phyloP scores from a whole-genome alignment of 2,329 filamentous ascomycete genomes.

The Lecanosticta acicola region DNA sequence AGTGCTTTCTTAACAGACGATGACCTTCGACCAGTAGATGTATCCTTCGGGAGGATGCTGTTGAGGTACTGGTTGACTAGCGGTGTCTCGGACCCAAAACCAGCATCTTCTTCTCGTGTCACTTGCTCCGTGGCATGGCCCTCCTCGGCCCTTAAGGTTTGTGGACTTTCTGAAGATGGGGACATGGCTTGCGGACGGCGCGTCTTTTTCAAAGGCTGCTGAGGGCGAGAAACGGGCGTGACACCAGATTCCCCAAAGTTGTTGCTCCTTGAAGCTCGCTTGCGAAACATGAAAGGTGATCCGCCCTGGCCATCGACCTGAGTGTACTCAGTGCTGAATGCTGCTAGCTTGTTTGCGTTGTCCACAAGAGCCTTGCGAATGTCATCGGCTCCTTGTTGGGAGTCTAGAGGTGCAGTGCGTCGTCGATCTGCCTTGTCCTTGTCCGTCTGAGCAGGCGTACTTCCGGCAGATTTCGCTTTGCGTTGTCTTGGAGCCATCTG shows the following conservation, averaged over 20 bases:
- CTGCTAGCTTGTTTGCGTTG: slow-evolving; percentile 4
- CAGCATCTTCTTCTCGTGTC: neutral
- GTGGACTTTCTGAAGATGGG: slow-evolving; percentile 5
- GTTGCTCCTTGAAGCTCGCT: slow-evolving; percentile 14
- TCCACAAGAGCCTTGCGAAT: slow-evolving; percentile 3
- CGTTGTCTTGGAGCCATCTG: slow-evolving; percentile 4
- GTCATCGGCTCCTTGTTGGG: slow-evolving; percentile 5
- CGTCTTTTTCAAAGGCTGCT: neutral
- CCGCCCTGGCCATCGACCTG: slow-evolving; percentile 9
- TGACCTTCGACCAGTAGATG: slow-evolving; percentile 7
- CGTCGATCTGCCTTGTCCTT: slow-evolving; percentile 7
- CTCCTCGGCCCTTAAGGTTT: neutral
- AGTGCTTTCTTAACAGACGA: slow-evolving; percentile 21
- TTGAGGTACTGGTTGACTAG: slow-evolving; percentile 18
- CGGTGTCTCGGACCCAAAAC: too few species aligned
- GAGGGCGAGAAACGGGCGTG: neutral
- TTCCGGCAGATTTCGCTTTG: slow-evolving; percentile 11
- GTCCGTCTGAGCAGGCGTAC: neutral
- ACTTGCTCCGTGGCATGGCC: neutral
- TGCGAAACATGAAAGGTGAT: slow-evolving; percentile 28
- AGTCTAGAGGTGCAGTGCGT: slow-evolving; percentile 14
- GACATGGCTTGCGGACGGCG: neutral
- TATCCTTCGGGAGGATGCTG: slow-evolving; percentile 9
- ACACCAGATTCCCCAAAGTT: slow-evolving; percentile 2
- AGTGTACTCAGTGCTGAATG: slow-evolving; percentile 9